phyloP scores from a whole-genome alignment of 495 filamentous ascomycete species.

The Penicillium angulare region DNA sequence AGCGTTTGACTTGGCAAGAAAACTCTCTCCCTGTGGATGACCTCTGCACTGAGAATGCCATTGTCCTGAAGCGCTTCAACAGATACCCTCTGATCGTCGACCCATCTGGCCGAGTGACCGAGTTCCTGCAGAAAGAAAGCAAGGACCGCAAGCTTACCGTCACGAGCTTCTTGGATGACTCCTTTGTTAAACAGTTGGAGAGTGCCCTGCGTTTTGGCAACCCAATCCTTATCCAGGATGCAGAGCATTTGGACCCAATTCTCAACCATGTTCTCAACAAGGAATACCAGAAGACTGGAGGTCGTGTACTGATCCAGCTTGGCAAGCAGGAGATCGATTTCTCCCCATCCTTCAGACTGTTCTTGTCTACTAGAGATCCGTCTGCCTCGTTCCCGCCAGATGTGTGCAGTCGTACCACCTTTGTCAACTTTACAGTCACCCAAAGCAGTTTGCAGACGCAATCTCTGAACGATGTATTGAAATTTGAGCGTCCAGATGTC shows the following conservation, averaged over 20 bases:
- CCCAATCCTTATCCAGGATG: conserved; percentile 97
- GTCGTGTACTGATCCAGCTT: conserved; percentile 95
- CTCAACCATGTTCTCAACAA: conserved; percentile 99
- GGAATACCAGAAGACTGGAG: conserved; percentile 99
- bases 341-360: conserved; percentile 94
- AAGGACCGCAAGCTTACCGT: conserved; percentile 92
- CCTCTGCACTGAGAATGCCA: conserved; percentile 97
- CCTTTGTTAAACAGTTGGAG: conserved; percentile 96
- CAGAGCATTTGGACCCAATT: conserved; percentile 93
- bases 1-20: conserved; percentile 90
- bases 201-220: conserved; percentile 97
- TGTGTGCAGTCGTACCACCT: conserved; percentile 95
- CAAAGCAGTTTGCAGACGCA: conserved; percentile 98
- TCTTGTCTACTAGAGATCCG: conserved; percentile 91
- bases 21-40: conserved; percentile 98
- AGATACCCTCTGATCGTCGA: conserved; percentile 98
- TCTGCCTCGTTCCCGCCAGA: conserved; percentile 97
- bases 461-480: conserved; percentile 93
- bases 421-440: conserved; percentile 99
- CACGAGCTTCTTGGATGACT: conserved; percentile 96
- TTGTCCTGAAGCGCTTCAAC: conserved; percentile 96
- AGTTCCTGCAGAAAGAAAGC: conserved; percentile 92
- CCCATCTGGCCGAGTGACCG: conserved; percentile 87
- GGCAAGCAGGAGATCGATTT: conserved; percentile 99
- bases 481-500: conserved; percentile 96